A percentile compares a stretch with the other conserved stretches of the same genome.
phyloP scores from a whole-genome alignment of 2,329 filamentous ascomycete species.

The Clarireedia monteithiana region DNA sequence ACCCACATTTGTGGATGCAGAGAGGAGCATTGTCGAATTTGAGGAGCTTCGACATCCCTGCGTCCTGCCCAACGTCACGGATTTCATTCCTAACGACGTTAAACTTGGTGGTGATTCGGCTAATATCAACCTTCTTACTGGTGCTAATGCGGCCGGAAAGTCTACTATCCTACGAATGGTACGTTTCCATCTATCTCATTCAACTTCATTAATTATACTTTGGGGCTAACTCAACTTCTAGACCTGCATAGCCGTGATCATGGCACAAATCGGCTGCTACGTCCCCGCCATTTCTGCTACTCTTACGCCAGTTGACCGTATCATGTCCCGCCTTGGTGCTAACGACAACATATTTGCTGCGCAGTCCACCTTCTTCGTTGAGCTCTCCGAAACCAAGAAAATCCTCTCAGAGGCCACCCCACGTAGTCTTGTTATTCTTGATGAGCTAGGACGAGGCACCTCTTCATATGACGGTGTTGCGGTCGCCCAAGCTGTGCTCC shows the following conservation, averaged over 20 bases:
- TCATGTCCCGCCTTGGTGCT: slow-evolving; percentile 95
- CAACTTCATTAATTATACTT: no score
- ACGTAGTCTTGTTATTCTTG: slow-evolving; percentile 89
- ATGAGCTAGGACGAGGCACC: slow-evolving; percentile 91
- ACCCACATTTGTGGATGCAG: slow-evolving; percentile 76
- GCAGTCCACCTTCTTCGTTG: slow-evolving; percentile 97
- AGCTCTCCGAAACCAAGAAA: slow-evolving; percentile 95
- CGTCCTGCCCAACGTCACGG: slow-evolving; percentile 79
- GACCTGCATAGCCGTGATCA: slow-evolving; percentile 93
- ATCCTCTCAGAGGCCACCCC: slow-evolving; percentile 91
- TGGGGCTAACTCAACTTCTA: slow-evolving; percentile 30
- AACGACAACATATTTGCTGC: slow-evolving; percentile 99
- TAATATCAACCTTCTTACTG: slow-evolving; percentile 87
- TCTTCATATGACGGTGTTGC: slow-evolving; percentile 94
- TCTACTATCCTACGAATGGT: slow-evolving; percentile 94
- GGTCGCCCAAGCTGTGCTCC: slow-evolving; percentile 93
- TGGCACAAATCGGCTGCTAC: slow-evolving; percentile 93
- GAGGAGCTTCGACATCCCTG: slow-evolving; percentile 90
- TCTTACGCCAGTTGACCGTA: slow-evolving; percentile 87
- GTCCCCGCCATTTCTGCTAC: slow-evolving; percentile 76
- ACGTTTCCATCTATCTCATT: slow-evolving; percentile 28
- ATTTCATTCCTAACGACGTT: slow-evolving; percentile 96
- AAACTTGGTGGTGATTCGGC: slow-evolving; percentile 71
- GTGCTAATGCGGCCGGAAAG: slow-evolving; percentile 95
- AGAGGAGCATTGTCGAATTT: slow-evolving; percentile 85